Evolutionary conservation across 148 eudicot species (phyloP).

Genomic region (Limonium bicolor): DNA sequence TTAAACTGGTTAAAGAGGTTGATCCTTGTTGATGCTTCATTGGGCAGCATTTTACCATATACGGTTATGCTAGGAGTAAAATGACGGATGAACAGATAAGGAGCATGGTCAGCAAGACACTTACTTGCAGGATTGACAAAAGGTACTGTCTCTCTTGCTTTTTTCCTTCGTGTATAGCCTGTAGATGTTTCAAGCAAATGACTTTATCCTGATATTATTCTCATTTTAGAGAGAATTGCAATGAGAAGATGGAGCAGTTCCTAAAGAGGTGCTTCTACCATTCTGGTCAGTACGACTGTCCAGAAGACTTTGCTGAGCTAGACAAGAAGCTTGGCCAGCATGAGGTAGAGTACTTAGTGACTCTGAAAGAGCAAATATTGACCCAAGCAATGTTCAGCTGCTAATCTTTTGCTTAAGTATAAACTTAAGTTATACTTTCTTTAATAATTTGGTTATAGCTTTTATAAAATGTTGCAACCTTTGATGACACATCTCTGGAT

Average conservation of each 20-base stretch:
- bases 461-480: too few species aligned
- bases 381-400: neutral
- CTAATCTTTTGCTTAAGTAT: neutral
- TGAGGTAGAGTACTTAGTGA: constrained; percentile 41
- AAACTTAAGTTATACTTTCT: too few species aligned
- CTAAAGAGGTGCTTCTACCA: constrained; percentile 79
- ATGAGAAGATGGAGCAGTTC: constrained; percentile 84
- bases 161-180: neutral
- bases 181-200: too few species aligned
- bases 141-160: constrained; percentile 22
- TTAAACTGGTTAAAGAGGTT: neutral
- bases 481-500: too few species aligned
- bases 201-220: constrained; percentile 3
- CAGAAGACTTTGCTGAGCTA: constrained; percentile 45
- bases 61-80: constrained; percentile 97
- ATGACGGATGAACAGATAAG: constrained; percentile 93
- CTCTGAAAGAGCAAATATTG: neutral
- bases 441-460: neutral
- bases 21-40: constrained; percentile 10
- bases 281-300: constrained; percentile 77
- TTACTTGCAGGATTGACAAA: constrained; percentile 92
- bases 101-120: constrained; percentile 86
- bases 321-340: constrained; percentile 71
- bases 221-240: constrained; percentile 64
- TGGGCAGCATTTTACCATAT: constrained; percentile 81